These are phyloP conservation scores for Trametes gibbosa DNA, from an alignment of 768 basidiomycete genomes.

Conservation along the genomic window DNA sequence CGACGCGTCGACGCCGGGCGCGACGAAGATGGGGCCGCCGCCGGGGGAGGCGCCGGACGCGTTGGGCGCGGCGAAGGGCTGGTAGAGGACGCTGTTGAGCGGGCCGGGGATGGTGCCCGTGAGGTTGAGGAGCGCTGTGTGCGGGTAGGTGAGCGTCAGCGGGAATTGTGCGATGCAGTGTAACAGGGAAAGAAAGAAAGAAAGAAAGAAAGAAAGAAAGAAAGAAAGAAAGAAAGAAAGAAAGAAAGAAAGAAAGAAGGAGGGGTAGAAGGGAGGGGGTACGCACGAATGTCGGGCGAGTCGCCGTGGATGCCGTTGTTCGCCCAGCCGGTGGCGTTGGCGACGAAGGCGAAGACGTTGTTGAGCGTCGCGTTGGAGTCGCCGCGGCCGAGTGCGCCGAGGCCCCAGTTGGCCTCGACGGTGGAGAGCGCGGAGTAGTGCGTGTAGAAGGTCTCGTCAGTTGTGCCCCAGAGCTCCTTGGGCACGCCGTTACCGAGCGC, in stretches of 20 bases:
- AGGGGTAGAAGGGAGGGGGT: background rate
- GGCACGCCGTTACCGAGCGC: constrained; percentile 50
- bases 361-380: constrained; percentile 49
- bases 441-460: constrained; percentile 54
- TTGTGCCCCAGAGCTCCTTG: constrained; percentile 37
- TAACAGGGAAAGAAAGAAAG: too few relatives aligned
- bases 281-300: constrained; percentile 25
- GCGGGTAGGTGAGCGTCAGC: constrained; percentile 15
- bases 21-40: constrained; percentile 40
- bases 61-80: constrained; percentile 47
- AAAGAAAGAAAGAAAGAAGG: too few relatives aligned
- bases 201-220: too few relatives aligned
- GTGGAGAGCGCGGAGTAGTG: constrained; percentile 60
- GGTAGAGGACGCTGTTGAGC: constrained; percentile 38
- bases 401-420: constrained; percentile 59
- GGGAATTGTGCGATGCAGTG: too few relatives aligned
- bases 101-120: constrained; percentile 43
- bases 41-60: constrained; percentile 39
- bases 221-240: too few relatives aligned
- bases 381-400: constrained; percentile 56
- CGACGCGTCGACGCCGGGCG: constrained; percentile 31
- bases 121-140: constrained; percentile 36
- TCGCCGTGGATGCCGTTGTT: constrained; percentile 32
- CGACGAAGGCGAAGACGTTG: constrained; percentile 56
- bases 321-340: constrained; percentile 42